Percentiles rank a stretch among this genome's conserved stretches.
Evolutionary conservation across 345 rosid genomes (phyloP).

Genomic region (Atalantia buxifolia): DNA sequence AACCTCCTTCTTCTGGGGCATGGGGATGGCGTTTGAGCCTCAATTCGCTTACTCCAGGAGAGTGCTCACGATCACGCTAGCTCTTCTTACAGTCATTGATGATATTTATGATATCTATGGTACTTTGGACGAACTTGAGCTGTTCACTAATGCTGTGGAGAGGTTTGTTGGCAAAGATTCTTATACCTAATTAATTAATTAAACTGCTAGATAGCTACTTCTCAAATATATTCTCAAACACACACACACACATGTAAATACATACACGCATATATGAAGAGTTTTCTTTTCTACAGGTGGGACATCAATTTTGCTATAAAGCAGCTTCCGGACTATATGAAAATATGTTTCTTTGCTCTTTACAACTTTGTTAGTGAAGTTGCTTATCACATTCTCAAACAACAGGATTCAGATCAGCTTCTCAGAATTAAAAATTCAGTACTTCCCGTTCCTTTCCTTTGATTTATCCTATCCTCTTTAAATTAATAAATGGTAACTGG

Average conservation of each 20-base stretch:
- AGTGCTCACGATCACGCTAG: background rate
- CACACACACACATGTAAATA: too few species aligned
- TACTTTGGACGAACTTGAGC: conserved; percentile 17
- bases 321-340: conserved; percentile 32
- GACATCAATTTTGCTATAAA: conserved; percentile 15
- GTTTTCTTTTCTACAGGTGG: conserved; percentile 22
- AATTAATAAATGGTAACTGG: too few species aligned
- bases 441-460: too few species aligned
- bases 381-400: conserved; percentile 16
- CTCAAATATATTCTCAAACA: too few species aligned
- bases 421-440: conserved; percentile 14
- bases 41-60: conserved; percentile 1
- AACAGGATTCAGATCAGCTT: conserved; percentile 7
- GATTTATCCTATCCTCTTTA: too few species aligned
- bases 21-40: conserved; percentile 17
- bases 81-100: conserved; percentile 16
- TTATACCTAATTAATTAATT: background rate
- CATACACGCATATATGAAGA: too few species aligned
- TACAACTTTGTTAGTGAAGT: conserved; percentile 26
- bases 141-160: conserved; percentile 22
- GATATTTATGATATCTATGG: conserved; percentile 18
- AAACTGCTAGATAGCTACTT: too few species aligned
- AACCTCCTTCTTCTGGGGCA: conserved; percentile 1
- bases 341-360: conserved; percentile 26
- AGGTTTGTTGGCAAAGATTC: conserved; percentile 8